Base-by-base conservation (phyloP, 2,329 filamentous ascomycete species). In the Clarireedia sp. region DNA sequence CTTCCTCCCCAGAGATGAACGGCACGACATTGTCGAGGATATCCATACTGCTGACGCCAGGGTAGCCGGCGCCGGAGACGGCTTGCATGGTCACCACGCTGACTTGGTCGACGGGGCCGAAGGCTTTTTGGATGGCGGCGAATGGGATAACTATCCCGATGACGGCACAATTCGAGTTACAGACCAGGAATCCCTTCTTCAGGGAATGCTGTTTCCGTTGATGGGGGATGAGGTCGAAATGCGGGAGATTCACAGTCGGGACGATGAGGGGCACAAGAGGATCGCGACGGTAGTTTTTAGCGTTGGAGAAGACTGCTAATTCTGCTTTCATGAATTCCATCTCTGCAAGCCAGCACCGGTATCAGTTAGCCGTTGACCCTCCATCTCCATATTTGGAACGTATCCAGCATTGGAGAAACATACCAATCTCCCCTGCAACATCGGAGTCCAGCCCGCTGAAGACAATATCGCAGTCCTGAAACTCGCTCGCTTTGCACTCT, bases 161-260 rank as follows among this genome's bases (percentile, higher is more conserved):
- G 67, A 96, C 92, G 55, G 92, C 92, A 74, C 94, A 99, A 76
- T 97, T 97, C 62, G 90, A 95, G 77, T 97, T 97, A 80, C 92
- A 97, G 58, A 96, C 90, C 38, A 97, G 75, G 75, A 97, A 96
- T 23, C 94, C 94, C 73, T 88, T 90, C 60, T 86, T 76, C 45
- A 96, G 78, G 26, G 76, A 75, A 70, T 87, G 82, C 44, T 87
- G 78, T 68, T 82, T 78, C 60, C 89, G 81, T 75, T 97, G 92
- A 72, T 95, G 85, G n/a, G 87, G 86, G 69, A 97, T 92, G 59
- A 96, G 79, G 68, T 87, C 82, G 66, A 96, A 81, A 73, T 97
- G 92, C 44, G 82, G 74, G 12, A 95, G 83, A 76, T 97, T 97
- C 71, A 97, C 91, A 19, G 90, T 96, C 1, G 94, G 94, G 8